phyloP scores from a whole-genome alignment of 2,329 filamentous ascomycete genomes.

The Talaromyces albobiverticillius region DNA sequence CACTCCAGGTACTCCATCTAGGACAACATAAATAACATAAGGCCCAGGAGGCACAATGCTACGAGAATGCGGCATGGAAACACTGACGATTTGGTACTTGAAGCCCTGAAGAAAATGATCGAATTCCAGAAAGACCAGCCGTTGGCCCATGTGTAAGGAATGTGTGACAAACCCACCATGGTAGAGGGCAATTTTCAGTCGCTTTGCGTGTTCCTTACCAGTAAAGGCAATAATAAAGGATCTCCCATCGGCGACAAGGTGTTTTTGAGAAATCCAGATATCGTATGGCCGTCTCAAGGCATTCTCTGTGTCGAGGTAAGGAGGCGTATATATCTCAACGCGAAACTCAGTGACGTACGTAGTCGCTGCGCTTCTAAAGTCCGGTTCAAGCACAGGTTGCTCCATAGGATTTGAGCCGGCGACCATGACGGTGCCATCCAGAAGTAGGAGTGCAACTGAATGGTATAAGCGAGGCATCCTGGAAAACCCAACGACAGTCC shows the following conservation, averaged over 20 bases:
- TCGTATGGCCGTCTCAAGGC: constrained; percentile 48
- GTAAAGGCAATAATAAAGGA: constrained; percentile 51
- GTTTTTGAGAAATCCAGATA: constrained; percentile 45
- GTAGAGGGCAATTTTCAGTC: constrained; percentile 53
- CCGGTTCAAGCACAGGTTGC: constrained; percentile 50
- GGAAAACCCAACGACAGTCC: constrained; percentile 41
- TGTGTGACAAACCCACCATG: constrained; percentile 62
- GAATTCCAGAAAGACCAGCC: constrained; percentile 54
- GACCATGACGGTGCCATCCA: constrained; percentile 59
- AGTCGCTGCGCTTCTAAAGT: constrained; percentile 39
- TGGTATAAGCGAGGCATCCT: constrained; percentile 57
- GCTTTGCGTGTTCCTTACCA: constrained; percentile 40
- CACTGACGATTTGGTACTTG: constrained; percentile 47
- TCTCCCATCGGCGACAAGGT: constrained; percentile 43
- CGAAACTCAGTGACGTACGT: constrained; percentile 59
- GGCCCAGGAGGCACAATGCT: constrained; percentile 58
- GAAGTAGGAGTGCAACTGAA: constrained; percentile 57
- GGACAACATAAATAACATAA: constrained; percentile 59
- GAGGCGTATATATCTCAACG: constrained; percentile 60
- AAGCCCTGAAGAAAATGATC: constrained; percentile 45
- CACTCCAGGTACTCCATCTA: constrained; percentile 53
- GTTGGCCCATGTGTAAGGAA: constrained; percentile 60
- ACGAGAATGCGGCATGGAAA: constrained; percentile 54
- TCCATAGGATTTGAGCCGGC: constrained; percentile 61
- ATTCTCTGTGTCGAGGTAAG: constrained; percentile 56